These are phyloP conservation scores for Rhodotorula sp. DNA, from an alignment of 1,284 basidiomycete species.

Conservation along the genomic window DNA sequence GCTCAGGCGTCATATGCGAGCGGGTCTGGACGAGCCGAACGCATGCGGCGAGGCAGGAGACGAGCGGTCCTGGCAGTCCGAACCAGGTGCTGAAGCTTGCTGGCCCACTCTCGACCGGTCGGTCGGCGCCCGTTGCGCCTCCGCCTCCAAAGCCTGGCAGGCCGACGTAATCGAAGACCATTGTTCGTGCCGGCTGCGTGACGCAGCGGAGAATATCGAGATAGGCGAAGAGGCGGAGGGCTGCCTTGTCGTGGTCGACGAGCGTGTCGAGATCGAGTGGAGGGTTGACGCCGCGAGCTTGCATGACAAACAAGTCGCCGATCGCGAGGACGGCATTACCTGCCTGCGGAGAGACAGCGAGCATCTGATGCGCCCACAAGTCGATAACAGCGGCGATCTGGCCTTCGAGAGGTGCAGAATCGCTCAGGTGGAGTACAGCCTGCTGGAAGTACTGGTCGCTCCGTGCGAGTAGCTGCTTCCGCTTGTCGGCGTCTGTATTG, in stretches of 20 bases:
- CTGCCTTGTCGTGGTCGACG: not conserved
- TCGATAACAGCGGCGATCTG: conserved; percentile 2
- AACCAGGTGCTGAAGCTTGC: too few relatives aligned
- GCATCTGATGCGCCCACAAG: not conserved
- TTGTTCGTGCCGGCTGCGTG: not conserved
- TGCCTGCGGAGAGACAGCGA: too few relatives aligned
- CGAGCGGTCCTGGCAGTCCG: too few relatives aligned
- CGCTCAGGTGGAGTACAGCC: not conserved
- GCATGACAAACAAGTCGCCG: conserved; percentile 2
- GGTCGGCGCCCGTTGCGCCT: not conserved
- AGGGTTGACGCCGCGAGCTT: not conserved
- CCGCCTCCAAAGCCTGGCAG: not conserved
- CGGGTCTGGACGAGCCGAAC: too few relatives aligned
- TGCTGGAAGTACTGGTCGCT: conserved; percentile 5
- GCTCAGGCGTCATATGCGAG: too few relatives aligned
- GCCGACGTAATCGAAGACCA: not conserved
- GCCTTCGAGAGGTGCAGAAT: not conserved
- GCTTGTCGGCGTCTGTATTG: not conserved
- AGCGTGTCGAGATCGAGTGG: conserved; percentile 1
- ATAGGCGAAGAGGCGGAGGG: not conserved
- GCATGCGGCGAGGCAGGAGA: too few relatives aligned
- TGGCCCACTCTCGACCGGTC: not conserved
- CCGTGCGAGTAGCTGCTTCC: conserved; percentile 1
- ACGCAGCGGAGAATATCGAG: conserved; percentile 7
- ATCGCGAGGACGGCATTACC: conserved; percentile 3